A percentile compares a stretch with the other conserved stretches of the same genome.
phyloP scores from a whole-genome alignment of 176 grass and related monocot species.

The Puya raimondii region DNA sequence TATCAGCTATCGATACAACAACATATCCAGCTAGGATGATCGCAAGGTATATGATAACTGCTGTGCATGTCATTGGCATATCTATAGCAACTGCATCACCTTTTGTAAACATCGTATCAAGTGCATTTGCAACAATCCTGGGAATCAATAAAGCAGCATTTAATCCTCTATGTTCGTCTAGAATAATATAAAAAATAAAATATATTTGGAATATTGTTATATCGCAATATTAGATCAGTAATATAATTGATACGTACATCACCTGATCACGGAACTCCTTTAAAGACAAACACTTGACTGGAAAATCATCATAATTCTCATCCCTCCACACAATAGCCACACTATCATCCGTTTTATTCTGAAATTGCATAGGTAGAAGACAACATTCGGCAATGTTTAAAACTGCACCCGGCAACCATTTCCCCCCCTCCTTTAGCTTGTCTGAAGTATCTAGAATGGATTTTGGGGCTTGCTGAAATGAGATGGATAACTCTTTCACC shows the following conservation, averaged over 20 bases:
- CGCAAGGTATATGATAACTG: constrained; percentile 83
- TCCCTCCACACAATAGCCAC: constrained; percentile 80
- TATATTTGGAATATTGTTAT: too few species aligned
- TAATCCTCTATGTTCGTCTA: neutral
- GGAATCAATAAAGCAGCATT: constrained; percentile 5
- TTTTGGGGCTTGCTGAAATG: constrained; percentile 49
- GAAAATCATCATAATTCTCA: constrained; percentile 63
- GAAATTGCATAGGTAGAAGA: constrained; percentile 49
- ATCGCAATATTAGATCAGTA: neutral
- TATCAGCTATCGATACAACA: constrained; percentile 97
- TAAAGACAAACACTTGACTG: constrained; percentile 59
- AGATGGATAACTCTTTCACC: constrained; percentile 50
- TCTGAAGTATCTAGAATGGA: constrained; percentile 59
- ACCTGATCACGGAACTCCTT: constrained; percentile 72
- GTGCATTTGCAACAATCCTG: constrained; percentile 65
- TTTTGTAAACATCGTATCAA: constrained; percentile 69
- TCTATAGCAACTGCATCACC: constrained; percentile 83
- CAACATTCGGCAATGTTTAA: constrained; percentile 97
- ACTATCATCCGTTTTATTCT: constrained; percentile 66
- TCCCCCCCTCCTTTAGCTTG: constrained; percentile 52
- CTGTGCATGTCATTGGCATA: constrained; percentile 95
- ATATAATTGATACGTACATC: constrained; percentile 37
- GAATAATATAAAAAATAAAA: neutral
- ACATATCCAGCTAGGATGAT: constrained; percentile 71
- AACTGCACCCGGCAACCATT: constrained; percentile 62